Evolutionary conservation across 179 eudicot genomes (phyloP).

Genomic region (Beta corolliflora): DNA sequence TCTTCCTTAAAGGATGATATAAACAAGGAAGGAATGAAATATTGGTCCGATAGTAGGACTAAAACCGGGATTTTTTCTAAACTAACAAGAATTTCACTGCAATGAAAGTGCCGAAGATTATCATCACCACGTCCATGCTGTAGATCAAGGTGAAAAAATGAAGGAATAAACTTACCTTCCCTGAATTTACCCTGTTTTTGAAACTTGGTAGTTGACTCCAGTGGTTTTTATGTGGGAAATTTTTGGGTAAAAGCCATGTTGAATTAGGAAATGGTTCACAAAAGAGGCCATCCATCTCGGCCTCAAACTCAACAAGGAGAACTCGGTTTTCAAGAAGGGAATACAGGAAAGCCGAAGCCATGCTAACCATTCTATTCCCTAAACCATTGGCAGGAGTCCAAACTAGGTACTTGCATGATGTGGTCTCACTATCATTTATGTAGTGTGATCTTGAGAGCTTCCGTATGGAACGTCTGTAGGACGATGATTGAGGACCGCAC

Average conservation of each 20-base stretch:
- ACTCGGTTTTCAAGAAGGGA: conserved; percentile 70
- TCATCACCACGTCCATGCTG: conserved; percentile 46
- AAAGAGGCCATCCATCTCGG: conserved; percentile 54
- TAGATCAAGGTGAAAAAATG: conserved; percentile 49
- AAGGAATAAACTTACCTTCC: conserved; percentile 1
- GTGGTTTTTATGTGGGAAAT: conserved; percentile 49
- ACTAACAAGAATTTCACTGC: conserved; percentile 41
- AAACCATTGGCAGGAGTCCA: conserved; percentile 73
- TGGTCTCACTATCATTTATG: neutral
- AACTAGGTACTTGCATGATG: conserved; percentile 59
- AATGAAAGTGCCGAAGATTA: conserved; percentile 48
- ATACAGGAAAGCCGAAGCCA: conserved; percentile 71
- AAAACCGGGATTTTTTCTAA: conserved; percentile 43
- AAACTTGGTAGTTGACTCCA: conserved; percentile 41
- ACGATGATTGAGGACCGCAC: conserved; percentile 36
- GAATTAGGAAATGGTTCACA: conserved; percentile 75
- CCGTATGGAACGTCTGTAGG: conserved; percentile 19
- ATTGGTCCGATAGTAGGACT: conserved; percentile 52
- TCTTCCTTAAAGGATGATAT: conserved; percentile 48
- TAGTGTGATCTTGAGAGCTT: conserved; percentile 21
- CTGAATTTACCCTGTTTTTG: conserved; percentile 19
- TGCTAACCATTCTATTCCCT: conserved; percentile 69
- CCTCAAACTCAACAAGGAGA: conserved; percentile 63
- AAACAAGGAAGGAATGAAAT: conserved; percentile 58
- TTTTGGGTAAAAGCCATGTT: conserved; percentile 66